Evolutionary conservation across 176 grass and related monocot genomes (phyloP).

Genomic region (Triticum timopheevii): DNA sequence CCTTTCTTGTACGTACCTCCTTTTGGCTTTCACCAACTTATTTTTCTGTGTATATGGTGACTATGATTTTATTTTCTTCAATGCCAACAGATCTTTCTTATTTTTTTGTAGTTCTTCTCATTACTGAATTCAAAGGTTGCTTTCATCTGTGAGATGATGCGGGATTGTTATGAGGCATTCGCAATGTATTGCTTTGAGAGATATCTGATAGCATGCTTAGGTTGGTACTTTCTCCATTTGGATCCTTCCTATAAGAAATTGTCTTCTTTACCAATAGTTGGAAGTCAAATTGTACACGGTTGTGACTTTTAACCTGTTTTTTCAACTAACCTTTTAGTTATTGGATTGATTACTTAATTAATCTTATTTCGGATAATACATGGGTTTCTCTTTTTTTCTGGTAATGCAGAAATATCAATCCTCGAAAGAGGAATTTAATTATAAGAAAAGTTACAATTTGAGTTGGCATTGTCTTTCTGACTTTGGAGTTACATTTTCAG

Average conservation of each 20-base stretch:
- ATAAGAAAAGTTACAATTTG: not conserved
- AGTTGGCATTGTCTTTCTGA: not conserved
- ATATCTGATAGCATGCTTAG: constrained; percentile 99
- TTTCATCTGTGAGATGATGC: constrained; percentile 92
- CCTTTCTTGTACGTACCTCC: not conserved
- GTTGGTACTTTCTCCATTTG: constrained; percentile 42
- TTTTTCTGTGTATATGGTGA: constrained; percentile 27
- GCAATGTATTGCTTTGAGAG: constrained; percentile 99
- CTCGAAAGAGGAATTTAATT: constrained; percentile 4
- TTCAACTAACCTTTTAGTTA: constrained; percentile 4
- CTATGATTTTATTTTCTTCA: constrained; percentile 27
- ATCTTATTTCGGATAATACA: not conserved
- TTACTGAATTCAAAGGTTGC: constrained; percentile 73
- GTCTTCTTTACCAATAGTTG: constrained; percentile 10
- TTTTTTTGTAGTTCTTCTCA: constrained; percentile 82
- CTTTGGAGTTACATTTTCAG: not conserved
- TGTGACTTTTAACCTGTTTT: constrained; percentile 1
- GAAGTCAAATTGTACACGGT: not conserved
- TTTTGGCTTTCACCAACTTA: constrained; percentile 27
- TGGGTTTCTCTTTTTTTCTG: not conserved
- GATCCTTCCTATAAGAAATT: not conserved
- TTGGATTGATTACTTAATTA: not conserved
- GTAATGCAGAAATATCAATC: not conserved
- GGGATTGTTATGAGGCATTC: constrained; percentile 96
- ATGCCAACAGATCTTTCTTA: constrained; percentile 11